Evolutionary conservation across 805 yeast species (phyloP).

Genomic region (Pichia eremophila): DNA sequence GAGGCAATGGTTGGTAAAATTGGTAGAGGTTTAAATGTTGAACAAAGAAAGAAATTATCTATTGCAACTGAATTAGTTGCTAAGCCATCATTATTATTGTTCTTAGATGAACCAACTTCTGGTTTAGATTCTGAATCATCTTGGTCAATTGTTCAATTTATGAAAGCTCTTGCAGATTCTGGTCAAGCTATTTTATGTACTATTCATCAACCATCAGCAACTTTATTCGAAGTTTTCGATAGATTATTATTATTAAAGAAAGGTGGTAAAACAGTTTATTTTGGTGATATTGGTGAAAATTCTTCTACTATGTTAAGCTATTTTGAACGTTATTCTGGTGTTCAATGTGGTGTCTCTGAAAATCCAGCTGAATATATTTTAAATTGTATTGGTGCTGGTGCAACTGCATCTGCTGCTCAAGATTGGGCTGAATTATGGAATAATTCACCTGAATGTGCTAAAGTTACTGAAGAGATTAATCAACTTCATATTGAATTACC

Average conservation of each 20-base stretch:
- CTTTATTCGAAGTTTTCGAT: constrained; percentile 35
- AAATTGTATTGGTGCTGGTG: constrained; percentile 74
- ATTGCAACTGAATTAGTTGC: constrained; percentile 49
- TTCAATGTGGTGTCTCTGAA: constrained; percentile 49
- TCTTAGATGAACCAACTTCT: constrained; percentile 54
- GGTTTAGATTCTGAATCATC: constrained; percentile 52
- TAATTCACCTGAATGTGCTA: constrained; percentile 25
- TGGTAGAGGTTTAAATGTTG: constrained; percentile 44
- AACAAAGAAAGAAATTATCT: constrained; percentile 43
- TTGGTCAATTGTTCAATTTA: constrained; percentile 45
- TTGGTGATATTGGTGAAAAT: constrained; percentile 43
- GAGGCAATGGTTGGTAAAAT: constrained; percentile 41
- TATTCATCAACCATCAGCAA: constrained; percentile 42
- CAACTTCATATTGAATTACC: constrained; percentile 21
- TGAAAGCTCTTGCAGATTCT: constrained; percentile 39
- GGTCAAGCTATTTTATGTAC: constrained; percentile 51
- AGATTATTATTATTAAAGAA: constrained; percentile 37
- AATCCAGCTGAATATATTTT: constrained; percentile 73
- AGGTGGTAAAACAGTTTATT: constrained; percentile 45
- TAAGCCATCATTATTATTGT: constrained; percentile 41
- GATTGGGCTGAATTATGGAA: constrained; percentile 65
- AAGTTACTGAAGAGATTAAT: constrained; percentile 26
- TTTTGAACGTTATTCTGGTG: constrained; percentile 49
- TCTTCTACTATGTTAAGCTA: constrained; percentile 35
- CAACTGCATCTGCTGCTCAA: constrained; percentile 49